Conservation (phyloP, 2,329 filamentous ascomycete species). For the Elsinoe ampelina region DNA sequence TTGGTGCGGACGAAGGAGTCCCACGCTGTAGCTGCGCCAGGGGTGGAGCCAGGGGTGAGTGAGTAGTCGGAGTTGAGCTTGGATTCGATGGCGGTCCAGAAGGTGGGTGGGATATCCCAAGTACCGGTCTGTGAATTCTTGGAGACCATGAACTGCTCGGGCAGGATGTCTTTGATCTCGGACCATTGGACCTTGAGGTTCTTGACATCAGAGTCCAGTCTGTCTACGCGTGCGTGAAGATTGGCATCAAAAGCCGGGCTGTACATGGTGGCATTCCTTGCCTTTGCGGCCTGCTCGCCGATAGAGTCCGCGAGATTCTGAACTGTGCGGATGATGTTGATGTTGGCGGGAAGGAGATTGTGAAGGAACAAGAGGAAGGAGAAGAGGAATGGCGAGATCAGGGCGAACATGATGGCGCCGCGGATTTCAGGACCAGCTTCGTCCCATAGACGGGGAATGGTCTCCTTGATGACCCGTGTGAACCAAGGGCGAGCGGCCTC, state of each 20-base stretch:
- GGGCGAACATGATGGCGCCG: background rate
- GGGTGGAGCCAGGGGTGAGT: constrained; percentile 31
- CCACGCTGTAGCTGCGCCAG: constrained; percentile 25
- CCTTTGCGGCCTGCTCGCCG: constrained; percentile 8
- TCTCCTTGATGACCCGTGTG: constrained; percentile 13
- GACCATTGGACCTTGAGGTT: constrained; percentile 16
- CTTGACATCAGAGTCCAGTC: constrained; percentile 4
- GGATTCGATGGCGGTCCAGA: constrained; percentile 56
- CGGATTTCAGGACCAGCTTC: constrained; percentile 3
- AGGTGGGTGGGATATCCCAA: constrained; percentile 47
- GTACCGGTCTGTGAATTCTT: constrained; percentile 44
- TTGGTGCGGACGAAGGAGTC: constrained; percentile 26
- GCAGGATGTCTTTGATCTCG: constrained; percentile 42
- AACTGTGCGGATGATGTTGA: constrained; percentile 7
- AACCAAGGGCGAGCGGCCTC: constrained; percentile 15
- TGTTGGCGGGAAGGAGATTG: background rate
- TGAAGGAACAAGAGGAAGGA: background rate
- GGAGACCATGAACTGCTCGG: constrained; percentile 46
- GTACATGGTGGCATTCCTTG: constrained; percentile 5
- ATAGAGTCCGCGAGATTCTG: constrained; percentile 5
- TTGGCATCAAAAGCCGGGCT: constrained; percentile 2
- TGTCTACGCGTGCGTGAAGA: background rate
- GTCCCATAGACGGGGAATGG: constrained; percentile 12
- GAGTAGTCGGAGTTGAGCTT: constrained; percentile 43
- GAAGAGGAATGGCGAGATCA: background rate